Evolutionary conservation across 805 yeast species (phyloP).

Genomic region (Cyberlindnera maritima): DNA sequence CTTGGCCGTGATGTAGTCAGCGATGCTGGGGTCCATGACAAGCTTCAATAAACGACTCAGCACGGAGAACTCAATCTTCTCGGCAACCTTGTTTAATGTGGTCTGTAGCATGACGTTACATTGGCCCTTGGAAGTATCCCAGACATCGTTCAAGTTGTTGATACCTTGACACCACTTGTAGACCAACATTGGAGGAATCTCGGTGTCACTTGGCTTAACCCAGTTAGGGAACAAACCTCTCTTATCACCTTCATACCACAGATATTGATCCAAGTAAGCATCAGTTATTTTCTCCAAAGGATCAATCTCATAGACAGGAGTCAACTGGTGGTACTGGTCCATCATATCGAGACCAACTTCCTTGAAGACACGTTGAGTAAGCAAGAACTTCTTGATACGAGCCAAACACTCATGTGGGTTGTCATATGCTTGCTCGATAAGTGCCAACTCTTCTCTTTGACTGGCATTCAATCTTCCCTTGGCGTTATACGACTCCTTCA

Average conservation of each 20-base stretch:
- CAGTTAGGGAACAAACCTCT: conserved; percentile 88
- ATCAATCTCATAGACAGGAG: conserved; percentile 85
- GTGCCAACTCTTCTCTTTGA: conserved; percentile 88
- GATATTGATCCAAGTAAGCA: conserved; percentile 90
- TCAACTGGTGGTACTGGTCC: conserved; percentile 81
- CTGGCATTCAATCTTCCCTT: conserved; percentile 77
- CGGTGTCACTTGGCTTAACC: conserved; percentile 94
- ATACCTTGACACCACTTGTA: conserved; percentile 95
- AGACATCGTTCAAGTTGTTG: conserved; percentile 71
- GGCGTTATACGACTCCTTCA: conserved; percentile 77
- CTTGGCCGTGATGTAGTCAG: conserved; percentile 91
- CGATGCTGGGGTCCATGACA: conserved; percentile 84
- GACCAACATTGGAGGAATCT: conserved; percentile 86
- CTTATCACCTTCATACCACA: conserved; percentile 94
- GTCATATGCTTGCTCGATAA: conserved; percentile 95
- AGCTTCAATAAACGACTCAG: conserved; percentile 77
- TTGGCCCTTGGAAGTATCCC: conserved; percentile 77
- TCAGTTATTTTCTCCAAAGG: conserved; percentile 95
- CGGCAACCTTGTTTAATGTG: conserved; percentile 64
- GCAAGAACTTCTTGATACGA: conserved; percentile 73
- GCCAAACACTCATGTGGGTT: conserved; percentile 92
- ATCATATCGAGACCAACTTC: conserved; percentile 85
- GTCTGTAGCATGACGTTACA: conserved; percentile 85
- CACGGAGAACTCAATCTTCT: conserved; percentile 84
- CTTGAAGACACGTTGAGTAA: conserved; percentile 90